Percentiles rank a stretch among this genome's conserved stretches.
These are phyloP conservation scores for Yamadazyma friedrichii DNA, from an alignment of 1,139 yeast genomes.

Conservation along the genomic window DNA sequence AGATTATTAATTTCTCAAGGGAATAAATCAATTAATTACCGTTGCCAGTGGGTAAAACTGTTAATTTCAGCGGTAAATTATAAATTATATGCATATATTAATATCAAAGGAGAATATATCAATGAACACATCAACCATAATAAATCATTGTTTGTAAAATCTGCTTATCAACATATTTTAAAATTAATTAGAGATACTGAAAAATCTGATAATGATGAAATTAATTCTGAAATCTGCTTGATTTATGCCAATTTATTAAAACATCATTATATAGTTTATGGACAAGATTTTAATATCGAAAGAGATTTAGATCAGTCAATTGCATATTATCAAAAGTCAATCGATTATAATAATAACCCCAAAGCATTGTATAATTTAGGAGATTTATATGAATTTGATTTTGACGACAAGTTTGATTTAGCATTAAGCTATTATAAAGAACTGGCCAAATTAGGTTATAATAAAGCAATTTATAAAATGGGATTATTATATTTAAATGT, in stretches of 20 bases:
- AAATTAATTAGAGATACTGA: conserved; percentile 39
- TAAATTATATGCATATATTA: conserved; percentile 41
- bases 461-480: conserved; percentile 43
- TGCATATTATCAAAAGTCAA: conserved; percentile 32
- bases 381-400: conserved; percentile 39
- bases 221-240: conserved; percentile 30
- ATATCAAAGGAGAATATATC: conserved; percentile 45
- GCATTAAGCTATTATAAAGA: conserved; percentile 38
- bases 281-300: conserved; percentile 39
- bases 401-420: conserved; percentile 26
- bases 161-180: conserved; percentile 39
- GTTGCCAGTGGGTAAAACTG: conserved; percentile 48
- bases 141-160: conserved; percentile 38
- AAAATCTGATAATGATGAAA: conserved; percentile 23
- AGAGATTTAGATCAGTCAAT: conserved; percentile 32
- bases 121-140: conserved; percentile 32
- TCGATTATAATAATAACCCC: conserved; percentile 34
- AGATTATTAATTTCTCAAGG: conserved; percentile 43
- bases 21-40: conserved; percentile 41
- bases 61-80: conserved; percentile 41
- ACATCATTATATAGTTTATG: conserved; percentile 33
- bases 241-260: conserved; percentile 42
- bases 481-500: conserved; percentile 39
- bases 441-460: conserved; percentile 44
- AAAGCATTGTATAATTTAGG: conserved; percentile 42